These are phyloP conservation scores for Teratosphaeria zuluensis DNA, from an alignment of 2,329 filamentous ascomycete genomes.

Conservation along the genomic window DNA sequence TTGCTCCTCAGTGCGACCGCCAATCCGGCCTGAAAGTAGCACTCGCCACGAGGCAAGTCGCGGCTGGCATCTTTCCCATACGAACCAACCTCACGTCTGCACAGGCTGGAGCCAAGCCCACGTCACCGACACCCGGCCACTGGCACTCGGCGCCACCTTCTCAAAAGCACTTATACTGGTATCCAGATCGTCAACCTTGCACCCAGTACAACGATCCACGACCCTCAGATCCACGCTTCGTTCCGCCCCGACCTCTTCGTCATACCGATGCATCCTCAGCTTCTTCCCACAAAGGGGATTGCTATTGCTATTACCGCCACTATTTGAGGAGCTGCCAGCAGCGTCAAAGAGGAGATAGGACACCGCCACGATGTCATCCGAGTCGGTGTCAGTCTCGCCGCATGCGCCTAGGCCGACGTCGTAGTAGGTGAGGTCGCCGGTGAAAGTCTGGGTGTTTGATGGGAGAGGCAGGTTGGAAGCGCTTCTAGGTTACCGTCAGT, in stretches of 20 bases:
- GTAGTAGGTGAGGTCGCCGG: slow-evolving; percentile 63
- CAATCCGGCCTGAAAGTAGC: background rate
- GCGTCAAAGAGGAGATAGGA: slow-evolving; percentile 60
- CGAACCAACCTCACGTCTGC: slow-evolving; percentile 3
- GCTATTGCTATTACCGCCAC: slow-evolving; percentile 42
- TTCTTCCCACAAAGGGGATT: slow-evolving; percentile 59
- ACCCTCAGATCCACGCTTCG: slow-evolving; percentile 52
- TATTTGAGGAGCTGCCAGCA: slow-evolving; percentile 29
- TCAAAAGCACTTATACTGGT: slow-evolving; percentile 40
- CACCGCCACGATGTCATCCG: slow-evolving; percentile 56
- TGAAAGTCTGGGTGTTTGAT: slow-evolving; percentile 42
- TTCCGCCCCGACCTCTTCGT: slow-evolving; percentile 35
- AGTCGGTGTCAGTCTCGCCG: slow-evolving; percentile 45
- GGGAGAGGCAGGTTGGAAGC: slow-evolving; percentile 41
- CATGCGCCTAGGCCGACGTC: slow-evolving; percentile 59
- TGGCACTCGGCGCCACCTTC: slow-evolving; percentile 29
- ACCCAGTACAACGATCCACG: slow-evolving; percentile 55
- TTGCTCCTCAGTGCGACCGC: background rate
- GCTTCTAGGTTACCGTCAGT: background rate
- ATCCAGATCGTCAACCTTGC: slow-evolving; percentile 40
- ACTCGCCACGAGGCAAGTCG: background rate
- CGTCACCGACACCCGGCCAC: slow-evolving; percentile 21
- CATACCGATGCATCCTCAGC: slow-evolving; percentile 50
- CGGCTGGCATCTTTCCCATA: background rate
- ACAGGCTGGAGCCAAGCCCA: slow-evolving; percentile 23